Evolutionary conservation across 2,329 filamentous ascomycete species (phyloP), one percentile per base, ranked within the genome.

Genomic region (Phialophora macrospora): DNA sequence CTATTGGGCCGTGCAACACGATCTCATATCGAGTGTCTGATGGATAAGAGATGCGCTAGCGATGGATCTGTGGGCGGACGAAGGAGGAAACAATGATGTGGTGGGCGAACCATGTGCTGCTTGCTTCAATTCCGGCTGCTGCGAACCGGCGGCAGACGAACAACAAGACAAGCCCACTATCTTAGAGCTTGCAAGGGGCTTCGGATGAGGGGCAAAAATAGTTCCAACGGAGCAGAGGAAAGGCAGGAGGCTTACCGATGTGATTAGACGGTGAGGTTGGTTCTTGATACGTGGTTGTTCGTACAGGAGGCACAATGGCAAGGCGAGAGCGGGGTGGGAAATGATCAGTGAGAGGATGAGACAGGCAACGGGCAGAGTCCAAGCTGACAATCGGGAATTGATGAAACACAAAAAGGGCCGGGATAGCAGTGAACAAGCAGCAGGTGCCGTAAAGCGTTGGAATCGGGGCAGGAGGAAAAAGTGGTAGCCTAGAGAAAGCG

Each of bases 1-100:
- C 52, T 62, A 64, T 65, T 69, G 67, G 67, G 63, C 67, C 65
- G 67, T 69, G 63, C 67, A 64, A 69, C 67, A 67, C 60, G 65
- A 69, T 67, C 65, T 65, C 58, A 65, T 55, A 65, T 60, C 62
- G 48, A 61, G 51, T 60, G 56, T 65, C 48, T 65, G 59, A 65
- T 69, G 55, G 60, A 55, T 56, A 54, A 38, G 55, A 58, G 30
- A 62, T 65, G 64, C 67, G 67, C 67, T 69, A 69, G 65, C 62
- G 67, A 67, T 69, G 67, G 65, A 67, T 63, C 56, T 68, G 66
- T 63, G 63, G 66, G 62, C 59, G 64, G 67, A 63, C 38, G 66
- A 67, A 61, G 55, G 63, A 56, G 60, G 55, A 55, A 57, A 44
- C 54, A 56, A 56, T 54, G 60, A 67, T 68, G 66, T 65, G 66